These are phyloP conservation scores for Pterulicium gracile DNA, from an alignment of 1,284 basidiomycete species.

Conservation along the genomic window DNA sequence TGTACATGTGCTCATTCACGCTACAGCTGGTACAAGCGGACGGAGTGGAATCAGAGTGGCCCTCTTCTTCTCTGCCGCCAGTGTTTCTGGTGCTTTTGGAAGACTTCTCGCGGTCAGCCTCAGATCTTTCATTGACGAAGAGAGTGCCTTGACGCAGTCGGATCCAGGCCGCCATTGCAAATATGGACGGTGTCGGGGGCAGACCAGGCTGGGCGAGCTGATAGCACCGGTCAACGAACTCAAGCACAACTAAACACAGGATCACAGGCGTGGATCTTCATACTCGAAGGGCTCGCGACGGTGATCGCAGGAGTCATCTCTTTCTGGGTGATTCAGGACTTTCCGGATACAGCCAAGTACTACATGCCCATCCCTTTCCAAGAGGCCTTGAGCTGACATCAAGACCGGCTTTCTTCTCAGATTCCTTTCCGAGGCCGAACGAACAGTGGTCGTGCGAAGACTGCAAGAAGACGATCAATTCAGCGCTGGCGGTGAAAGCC, in stretches of 20 bases:
- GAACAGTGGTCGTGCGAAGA: slow-evolving; percentile 54
- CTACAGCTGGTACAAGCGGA: slow-evolving; percentile 54
- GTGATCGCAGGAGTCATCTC: slow-evolving; percentile 51
- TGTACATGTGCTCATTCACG: background rate
- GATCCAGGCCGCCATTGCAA: slow-evolving; percentile 49
- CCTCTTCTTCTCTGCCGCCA: slow-evolving; percentile 67
- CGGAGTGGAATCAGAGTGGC: slow-evolving; percentile 58
- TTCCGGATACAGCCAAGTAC: slow-evolving; percentile 62
- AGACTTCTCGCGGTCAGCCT: slow-evolving; percentile 49
- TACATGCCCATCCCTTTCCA: background rate
- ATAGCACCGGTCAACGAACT: background rate
- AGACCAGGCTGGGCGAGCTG: slow-evolving; percentile 33
- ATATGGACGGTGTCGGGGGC: slow-evolving; percentile 62
- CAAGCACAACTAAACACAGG: background rate
- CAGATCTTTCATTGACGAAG: background rate
- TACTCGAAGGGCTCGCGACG: slow-evolving; percentile 55
- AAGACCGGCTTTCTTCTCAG: background rate
- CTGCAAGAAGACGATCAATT: slow-evolving; percentile 64
- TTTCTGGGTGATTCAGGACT: slow-evolving; percentile 74
- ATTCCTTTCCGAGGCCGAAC: slow-evolving; percentile 63
- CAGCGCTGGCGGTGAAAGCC: slow-evolving; percentile 58
- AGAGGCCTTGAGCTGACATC: too few species aligned
- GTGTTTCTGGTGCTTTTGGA: slow-evolving; percentile 62
- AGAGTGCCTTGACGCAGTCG: background rate
- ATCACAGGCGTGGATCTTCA: slow-evolving; percentile 64